These are phyloP conservation scores for Candida frijolesensis DNA, from an alignment of 1,139 yeast genomes.

Conservation along the genomic window DNA sequence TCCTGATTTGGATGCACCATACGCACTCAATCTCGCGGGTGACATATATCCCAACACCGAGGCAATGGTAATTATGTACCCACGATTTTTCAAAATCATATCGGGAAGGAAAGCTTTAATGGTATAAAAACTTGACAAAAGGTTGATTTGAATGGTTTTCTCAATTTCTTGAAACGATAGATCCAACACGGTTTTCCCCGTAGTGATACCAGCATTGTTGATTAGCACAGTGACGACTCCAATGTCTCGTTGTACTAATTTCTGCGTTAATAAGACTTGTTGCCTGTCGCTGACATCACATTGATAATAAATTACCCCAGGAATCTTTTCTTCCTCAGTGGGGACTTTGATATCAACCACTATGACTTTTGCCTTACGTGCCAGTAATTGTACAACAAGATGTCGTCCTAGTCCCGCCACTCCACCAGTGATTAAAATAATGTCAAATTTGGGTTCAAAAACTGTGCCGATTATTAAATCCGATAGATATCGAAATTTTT, in stretches of 20 bases:
- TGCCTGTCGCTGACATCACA: slow-evolving; percentile 68
- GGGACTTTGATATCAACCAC: slow-evolving; percentile 65
- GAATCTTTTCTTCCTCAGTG: slow-evolving; percentile 22
- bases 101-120: slow-evolving; percentile 70
- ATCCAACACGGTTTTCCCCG: slow-evolving; percentile 59
- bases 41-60: slow-evolving; percentile 83
- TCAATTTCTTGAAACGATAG: slow-evolving; percentile 61
- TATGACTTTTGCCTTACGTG: slow-evolving; percentile 51
- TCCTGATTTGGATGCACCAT: slow-evolving; percentile 91
- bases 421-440: slow-evolving; percentile 85
- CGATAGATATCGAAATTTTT: slow-evolving; percentile 31
- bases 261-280: slow-evolving; percentile 40
- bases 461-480: slow-evolving; percentile 49
- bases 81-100: slow-evolving; percentile 64
- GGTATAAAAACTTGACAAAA: slow-evolving; percentile 69
- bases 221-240: slow-evolving; percentile 69
- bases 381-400: slow-evolving; percentile 49
- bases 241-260: slow-evolving; percentile 42
- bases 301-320: slow-evolving; percentile 52
- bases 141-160: slow-evolving; percentile 61
- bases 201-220: slow-evolving; percentile 80
- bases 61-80: slow-evolving; percentile 78
- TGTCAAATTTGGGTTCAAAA: slow-evolving; percentile 53
- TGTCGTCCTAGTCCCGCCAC: slow-evolving; percentile 72
- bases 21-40: slow-evolving; percentile 79